Conservation (phyloP, 306 rosid genomes). For the Sphenostylis stenocarpa region DNA sequence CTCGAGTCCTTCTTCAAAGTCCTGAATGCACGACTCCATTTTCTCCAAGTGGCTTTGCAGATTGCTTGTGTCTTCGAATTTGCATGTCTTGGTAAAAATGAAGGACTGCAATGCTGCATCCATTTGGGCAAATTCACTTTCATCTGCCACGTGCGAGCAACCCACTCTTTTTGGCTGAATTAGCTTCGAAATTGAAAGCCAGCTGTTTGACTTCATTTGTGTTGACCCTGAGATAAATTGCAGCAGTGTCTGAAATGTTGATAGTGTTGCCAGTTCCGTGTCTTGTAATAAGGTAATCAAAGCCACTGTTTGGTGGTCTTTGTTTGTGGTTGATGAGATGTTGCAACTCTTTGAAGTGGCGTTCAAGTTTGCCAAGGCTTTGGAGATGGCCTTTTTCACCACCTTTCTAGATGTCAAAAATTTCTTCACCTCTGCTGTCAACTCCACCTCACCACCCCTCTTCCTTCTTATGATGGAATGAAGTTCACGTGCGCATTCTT, state of each 20-base stretch:
- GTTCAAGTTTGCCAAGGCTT: constrained; percentile 29
- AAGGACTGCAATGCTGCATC: constrained; percentile 7
- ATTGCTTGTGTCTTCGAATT: constrained; percentile 14
- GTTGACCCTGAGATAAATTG: constrained; percentile 35
- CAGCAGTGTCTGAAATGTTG: constrained; percentile 8
- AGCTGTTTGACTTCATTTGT: background rate
- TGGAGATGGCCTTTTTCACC: constrained; percentile 28
- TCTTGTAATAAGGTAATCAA: constrained; percentile 23
- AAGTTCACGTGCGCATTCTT: constrained; percentile 37
- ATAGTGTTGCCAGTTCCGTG: constrained; percentile 16
- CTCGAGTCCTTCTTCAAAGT: constrained; percentile 40
- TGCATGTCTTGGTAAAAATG: background rate
- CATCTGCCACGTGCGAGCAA: constrained; percentile 1
- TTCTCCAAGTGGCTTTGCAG: constrained; percentile 33
- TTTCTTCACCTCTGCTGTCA: constrained; percentile 19
- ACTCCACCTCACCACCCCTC: constrained; percentile 13
- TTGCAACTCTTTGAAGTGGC: background rate
- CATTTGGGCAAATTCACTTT: constrained; percentile 29
- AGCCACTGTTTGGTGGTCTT: background rate
- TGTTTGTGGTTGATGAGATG: background rate
- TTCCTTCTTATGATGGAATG: constrained; percentile 37
- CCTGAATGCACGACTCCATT: constrained; percentile 35
- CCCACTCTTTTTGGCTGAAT: constrained; percentile 15
- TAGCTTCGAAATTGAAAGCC: constrained; percentile 30
- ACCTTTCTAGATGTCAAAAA: constrained; percentile 38